Evolutionary conservation across 1,284 basidiomycete species (phyloP).

Genomic region (Singerocomus rubriflavus): DNA sequence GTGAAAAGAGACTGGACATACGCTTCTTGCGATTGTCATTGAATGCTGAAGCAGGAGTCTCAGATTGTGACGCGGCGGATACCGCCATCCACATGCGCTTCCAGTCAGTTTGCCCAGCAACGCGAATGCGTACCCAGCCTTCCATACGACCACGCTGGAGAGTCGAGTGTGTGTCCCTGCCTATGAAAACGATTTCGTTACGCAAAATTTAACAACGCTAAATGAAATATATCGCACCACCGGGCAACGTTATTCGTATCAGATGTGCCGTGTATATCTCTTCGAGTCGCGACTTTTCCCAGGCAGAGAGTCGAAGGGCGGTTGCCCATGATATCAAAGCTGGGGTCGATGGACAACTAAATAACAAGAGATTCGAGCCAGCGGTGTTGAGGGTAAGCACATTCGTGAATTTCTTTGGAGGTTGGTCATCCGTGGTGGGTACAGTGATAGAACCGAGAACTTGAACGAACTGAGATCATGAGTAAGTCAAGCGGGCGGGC

Average conservation of each 20-base stretch:
- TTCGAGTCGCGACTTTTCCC: constrained; percentile 95
- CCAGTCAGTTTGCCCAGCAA: constrained; percentile 97
- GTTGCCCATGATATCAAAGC: constrained; percentile 88
- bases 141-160: constrained; percentile 78
- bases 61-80: constrained; percentile 40
- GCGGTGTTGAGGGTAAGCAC: constrained; percentile 94
- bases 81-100: constrained; percentile 89
- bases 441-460: constrained; percentile 72
- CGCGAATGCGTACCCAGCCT: constrained; percentile 89
- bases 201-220: not conserved
- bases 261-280: constrained; percentile 98
- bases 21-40: constrained; percentile 50
- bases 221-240: constrained; percentile 38
- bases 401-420: constrained; percentile 62
- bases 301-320: constrained; percentile 86
- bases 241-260: constrained; percentile 67
- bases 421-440: constrained; percentile 45
- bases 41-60: constrained; percentile 12
- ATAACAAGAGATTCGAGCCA: constrained; percentile 86
- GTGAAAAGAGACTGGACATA: constrained; percentile 66
- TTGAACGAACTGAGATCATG: constrained; percentile 56
- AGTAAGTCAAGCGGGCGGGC: constrained; percentile 6
- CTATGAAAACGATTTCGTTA: constrained; percentile 36
- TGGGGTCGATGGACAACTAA: constrained; percentile 75
- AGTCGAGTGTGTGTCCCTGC: constrained; percentile 63